Percentiles rank a stretch among this genome's conserved stretches.
phyloP scores from a whole-genome alignment of 352 stramenopile genomes.

The Globisporangium abappressorium region DNA sequence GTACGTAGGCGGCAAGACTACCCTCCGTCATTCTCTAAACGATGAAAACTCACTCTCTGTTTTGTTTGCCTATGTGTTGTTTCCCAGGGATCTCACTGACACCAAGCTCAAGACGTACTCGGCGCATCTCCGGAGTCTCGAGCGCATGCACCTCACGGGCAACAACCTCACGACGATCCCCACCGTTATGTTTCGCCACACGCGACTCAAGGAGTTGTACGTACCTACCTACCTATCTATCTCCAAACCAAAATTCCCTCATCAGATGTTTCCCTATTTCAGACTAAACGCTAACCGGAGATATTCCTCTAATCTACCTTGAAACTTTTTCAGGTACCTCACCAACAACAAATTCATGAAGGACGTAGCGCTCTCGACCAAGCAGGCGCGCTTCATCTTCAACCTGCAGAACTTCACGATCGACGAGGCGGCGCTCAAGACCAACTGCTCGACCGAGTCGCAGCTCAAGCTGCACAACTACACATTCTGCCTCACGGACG shows the following conservation, averaged over 20 bases:
- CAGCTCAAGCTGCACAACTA: constrained; percentile 10
- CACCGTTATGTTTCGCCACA: background rate
- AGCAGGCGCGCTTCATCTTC: constrained; percentile 8
- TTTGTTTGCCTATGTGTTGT: background rate
- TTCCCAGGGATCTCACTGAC: background rate
- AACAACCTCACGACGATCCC: constrained; percentile 13
- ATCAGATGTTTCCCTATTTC: background rate
- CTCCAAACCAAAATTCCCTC: background rate
- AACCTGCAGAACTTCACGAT: constrained; percentile 9
- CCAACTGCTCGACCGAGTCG: background rate
- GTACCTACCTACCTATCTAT: background rate
- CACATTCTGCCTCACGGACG: constrained; percentile 3
- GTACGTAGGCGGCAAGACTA: background rate
- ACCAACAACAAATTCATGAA: background rate
- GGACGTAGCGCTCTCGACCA: constrained; percentile 2
- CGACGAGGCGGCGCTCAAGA: background rate
- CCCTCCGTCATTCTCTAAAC: background rate
- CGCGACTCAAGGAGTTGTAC: constrained; percentile 4
- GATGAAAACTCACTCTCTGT: background rate
- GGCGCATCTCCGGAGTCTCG: background rate
- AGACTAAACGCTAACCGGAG: background rate
- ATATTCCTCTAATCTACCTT: background rate
- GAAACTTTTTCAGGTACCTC: background rate
- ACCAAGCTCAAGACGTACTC: background rate
- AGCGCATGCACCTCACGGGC: background rate